Evolutionary conservation across 1,139 yeast genomes (phyloP), one percentile per base, ranked within the genome.

Genomic region (Lodderomyces orthopsilosis): DNA sequence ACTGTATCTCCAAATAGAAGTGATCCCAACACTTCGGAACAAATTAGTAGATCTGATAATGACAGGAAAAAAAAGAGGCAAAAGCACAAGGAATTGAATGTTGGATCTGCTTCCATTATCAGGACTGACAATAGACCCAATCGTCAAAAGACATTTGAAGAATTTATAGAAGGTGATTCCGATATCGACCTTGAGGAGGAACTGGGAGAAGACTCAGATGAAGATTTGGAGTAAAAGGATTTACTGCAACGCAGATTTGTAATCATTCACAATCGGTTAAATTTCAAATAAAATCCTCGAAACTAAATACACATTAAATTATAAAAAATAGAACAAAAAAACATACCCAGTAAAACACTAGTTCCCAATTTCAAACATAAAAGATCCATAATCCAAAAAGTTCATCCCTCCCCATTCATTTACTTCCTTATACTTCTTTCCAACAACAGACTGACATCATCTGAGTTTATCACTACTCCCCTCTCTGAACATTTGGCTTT

Each of bases 401-500:
- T 12, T 30, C 7, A 8, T 19, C 12, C 40, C 28, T 6, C 23
- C 8, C 5, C 9, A 24, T 17, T 15, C 34, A 18, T 4, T 24
- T 18, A 13, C 19, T 35, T 32, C 12, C 50, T 59, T 37, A 51
- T 67, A 19, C 71, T 65, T 46, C 64, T 64, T 47, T 73, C 75
- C 46, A 87, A 67, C 36, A 85, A 79, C 37, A 69, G 67, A 52
- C 85, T 85, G 30, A 93, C 93, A 58, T 90, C 97, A 27, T 75
- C 68, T 44, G 86, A 84, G 50, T 85, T 83, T 27, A 93, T 79
- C 32, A 93, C 94, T 26, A 86, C 97, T 12, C 98, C 98, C 45
- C 74, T 71, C 58, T 91, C 97, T 4, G 95, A 84, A 68, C 98
- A 93, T 65, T 89, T 90, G n/a, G 98, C 98, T 75, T 91, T 93